Percentiles rank a stretch among this genome's conserved stretches.
These are phyloP conservation scores for Colletotrichum nymphaeae DNA, from an alignment of 2,329 filamentous ascomycete species.

Conservation along the genomic window DNA sequence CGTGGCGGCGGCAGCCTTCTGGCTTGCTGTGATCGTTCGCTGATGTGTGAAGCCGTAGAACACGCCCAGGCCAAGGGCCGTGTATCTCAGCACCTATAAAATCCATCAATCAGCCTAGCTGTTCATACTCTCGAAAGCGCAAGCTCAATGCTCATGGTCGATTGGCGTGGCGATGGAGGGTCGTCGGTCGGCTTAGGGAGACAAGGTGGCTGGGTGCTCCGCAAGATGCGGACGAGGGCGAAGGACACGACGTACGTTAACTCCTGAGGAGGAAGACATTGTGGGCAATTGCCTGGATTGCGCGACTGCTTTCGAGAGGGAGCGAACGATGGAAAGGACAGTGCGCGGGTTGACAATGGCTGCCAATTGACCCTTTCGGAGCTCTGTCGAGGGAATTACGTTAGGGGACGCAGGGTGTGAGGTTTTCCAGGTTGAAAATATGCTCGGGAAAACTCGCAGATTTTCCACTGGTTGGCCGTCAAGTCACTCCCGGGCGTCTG, in stretches of 20 bases:
- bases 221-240: slow-evolving; percentile 12
- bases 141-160: not conserved
- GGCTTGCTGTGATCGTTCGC: slow-evolving; percentile 77
- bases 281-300: slow-evolving; percentile 55
- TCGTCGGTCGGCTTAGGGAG: slow-evolving; percentile 31
- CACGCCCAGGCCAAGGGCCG: slow-evolving; percentile 89
- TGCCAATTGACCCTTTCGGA: slow-evolving; percentile 57
- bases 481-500: slow-evolving; percentile 30
- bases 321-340: slow-evolving; percentile 48
- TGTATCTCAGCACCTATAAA: slow-evolving; percentile 92
- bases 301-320: slow-evolving; percentile 51
- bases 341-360: slow-evolving; percentile 51
- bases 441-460: slow-evolving; percentile 61
- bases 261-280: slow-evolving; percentile 77
- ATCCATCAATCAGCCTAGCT: slow-evolving; percentile 42
- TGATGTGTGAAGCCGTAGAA: slow-evolving; percentile 98
- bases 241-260: slow-evolving; percentile 67
- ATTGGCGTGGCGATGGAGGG: slow-evolving; percentile 21
- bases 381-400: slow-evolving; percentile 52
- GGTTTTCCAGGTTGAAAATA: slow-evolving; percentile 49
- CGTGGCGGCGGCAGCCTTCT: slow-evolving; percentile 77
- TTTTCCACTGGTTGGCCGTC: slow-evolving; percentile 46
- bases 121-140: not conserved
- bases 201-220: slow-evolving; percentile 14
- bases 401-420: slow-evolving; percentile 49